Percentiles rank a stretch among this genome's conserved stretches.
phyloP scores from a whole-genome alignment of 2,329 filamentous ascomycete species.

The Didymella keratinophila region DNA sequence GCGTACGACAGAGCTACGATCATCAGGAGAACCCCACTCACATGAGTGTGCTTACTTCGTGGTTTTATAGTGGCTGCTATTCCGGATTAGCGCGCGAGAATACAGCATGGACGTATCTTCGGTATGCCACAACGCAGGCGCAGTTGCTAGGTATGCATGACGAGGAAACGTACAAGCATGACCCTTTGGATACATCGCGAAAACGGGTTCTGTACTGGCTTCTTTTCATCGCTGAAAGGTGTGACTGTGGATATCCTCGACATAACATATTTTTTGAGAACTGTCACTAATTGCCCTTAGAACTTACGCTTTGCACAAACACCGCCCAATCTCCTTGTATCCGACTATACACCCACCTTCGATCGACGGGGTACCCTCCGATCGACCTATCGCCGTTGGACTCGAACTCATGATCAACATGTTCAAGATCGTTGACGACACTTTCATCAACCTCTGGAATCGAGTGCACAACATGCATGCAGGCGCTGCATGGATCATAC shows the following conservation, averaged over 20 bases:
- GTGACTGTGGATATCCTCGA: conserved; percentile 15
- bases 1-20: conserved; percentile 64
- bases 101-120: conserved; percentile 68
- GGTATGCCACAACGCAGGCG: conserved; percentile 67
- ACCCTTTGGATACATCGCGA: conserved; percentile 62
- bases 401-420: conserved; percentile 68
- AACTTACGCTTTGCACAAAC: conserved; percentile 63
- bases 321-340: conserved; percentile 68
- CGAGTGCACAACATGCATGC: conserved; percentile 57
- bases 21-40: conserved; percentile 65
- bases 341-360: conserved; percentile 65
- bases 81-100: conserved; percentile 68
- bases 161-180: conserved; percentile 62
- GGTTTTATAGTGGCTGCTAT: conserved; percentile 67
- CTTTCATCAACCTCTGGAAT: conserved; percentile 71
- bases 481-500: conserved; percentile 56
- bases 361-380: conserved; percentile 59
- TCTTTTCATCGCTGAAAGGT: conserved; percentile 69
- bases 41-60: conserved; percentile 67
- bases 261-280: conserved; percentile 60
- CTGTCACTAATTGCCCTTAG: too few species aligned
- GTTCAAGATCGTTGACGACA: conserved; percentile 69
- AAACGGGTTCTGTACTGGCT: conserved; percentile 68
- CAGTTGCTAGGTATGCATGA: conserved; percentile 67
- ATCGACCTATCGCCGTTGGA: conserved; percentile 63